Percentiles rank a stretch among this genome's conserved stretches.
Conservation (phyloP, 1,139 yeast species). For the Kluyveromyces sp. region DNA sequence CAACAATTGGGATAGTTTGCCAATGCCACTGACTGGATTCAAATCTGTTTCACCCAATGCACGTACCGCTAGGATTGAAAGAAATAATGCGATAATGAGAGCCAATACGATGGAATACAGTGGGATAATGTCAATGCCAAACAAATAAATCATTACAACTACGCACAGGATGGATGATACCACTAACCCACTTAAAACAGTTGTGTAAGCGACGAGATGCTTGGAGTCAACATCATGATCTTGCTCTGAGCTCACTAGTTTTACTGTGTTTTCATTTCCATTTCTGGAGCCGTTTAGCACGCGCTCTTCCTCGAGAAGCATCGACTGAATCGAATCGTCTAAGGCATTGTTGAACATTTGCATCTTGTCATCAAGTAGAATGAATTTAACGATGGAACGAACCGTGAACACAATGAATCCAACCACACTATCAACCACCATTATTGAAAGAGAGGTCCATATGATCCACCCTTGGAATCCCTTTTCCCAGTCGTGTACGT, state of each 20-base stretch:
- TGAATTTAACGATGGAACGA: constrained; percentile 36
- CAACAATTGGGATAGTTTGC: constrained; percentile 82
- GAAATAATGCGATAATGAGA: constrained; percentile 62
- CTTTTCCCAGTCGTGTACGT: constrained; percentile 81
- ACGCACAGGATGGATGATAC: constrained; percentile 64
- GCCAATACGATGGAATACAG: constrained; percentile 63
- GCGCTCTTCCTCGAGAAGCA: constrained; percentile 30
- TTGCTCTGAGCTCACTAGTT: constrained; percentile 25
- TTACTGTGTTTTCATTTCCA: constrained; percentile 15
- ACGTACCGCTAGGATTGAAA: constrained; percentile 81
- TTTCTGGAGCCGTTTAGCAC: constrained; percentile 19
- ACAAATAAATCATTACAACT: constrained; percentile 54
- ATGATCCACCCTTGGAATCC: constrained; percentile 98
- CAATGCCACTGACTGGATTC: constrained; percentile 95
- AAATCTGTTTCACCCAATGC: constrained; percentile 96
- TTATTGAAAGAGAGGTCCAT: constrained; percentile 88
- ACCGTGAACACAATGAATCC: constrained; percentile 62
- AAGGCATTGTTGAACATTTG: constrained; percentile 19
- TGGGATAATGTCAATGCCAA: constrained; percentile 61
- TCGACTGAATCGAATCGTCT: constrained; percentile 30
- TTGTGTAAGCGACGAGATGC: constrained; percentile 45
- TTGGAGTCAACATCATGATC: constrained; percentile 39
- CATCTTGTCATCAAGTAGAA: constrained; percentile 24
- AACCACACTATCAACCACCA: constrained; percentile 88
- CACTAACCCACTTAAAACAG: constrained; percentile 55